Evolutionary conservation across 2,329 filamentous ascomycete species (phyloP).

Genomic region (Botryotinia globosa): DNA sequence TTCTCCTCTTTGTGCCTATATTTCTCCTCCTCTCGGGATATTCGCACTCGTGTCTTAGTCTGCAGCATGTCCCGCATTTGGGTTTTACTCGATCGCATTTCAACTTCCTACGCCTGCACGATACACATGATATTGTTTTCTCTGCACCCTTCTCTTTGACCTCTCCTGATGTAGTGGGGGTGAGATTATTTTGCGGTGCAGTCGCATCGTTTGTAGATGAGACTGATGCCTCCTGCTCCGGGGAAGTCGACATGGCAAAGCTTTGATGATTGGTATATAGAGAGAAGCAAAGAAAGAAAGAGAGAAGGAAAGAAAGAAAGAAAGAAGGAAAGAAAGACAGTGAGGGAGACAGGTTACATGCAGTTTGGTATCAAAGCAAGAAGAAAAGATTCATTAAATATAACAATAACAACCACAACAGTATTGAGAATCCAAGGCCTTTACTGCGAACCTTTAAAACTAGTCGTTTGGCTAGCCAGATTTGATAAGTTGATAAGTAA

Average conservation of each 20-base stretch:
- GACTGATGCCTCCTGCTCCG: neutral
- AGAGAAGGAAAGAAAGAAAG: neutral
- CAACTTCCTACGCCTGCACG: constrained; percentile 80
- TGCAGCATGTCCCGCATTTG: constrained; percentile 74
- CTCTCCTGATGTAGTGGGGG: neutral
- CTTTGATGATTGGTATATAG: neutral
- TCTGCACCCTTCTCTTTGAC: constrained; percentile 21
- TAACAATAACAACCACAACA: neutral
- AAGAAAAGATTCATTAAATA: neutral
- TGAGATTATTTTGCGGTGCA: neutral
- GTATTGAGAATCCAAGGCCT: neutral
- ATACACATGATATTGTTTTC: constrained; percentile 74
- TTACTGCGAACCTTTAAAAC: neutral
- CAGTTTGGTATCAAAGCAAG: neutral
- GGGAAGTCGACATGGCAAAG: constrained; percentile 11
- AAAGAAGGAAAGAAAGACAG: neutral
- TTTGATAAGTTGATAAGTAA: neutral
- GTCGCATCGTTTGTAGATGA: neutral
- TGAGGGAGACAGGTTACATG: neutral
- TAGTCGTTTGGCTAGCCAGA: neutral
- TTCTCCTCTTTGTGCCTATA: constrained; percentile 81
- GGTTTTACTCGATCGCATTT: constrained; percentile 82
- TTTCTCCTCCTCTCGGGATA: constrained; percentile 90
- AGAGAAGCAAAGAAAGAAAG: neutral
- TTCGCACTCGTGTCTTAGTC: constrained; percentile 72